These are phyloP conservation scores for Syzygium aqueum DNA, from an alignment of 345 rosid species.

Conservation along the genomic window DNA sequence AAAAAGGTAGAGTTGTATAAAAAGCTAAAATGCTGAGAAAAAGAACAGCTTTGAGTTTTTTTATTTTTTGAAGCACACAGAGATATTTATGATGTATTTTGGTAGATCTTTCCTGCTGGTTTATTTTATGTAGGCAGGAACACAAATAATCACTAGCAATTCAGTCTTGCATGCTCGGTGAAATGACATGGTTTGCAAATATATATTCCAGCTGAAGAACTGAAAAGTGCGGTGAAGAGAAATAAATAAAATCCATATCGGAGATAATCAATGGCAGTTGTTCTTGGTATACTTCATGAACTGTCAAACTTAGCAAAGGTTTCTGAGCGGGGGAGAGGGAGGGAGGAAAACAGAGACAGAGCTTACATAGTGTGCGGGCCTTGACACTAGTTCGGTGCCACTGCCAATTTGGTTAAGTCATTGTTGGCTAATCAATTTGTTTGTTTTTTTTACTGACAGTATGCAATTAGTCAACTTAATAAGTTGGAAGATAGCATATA, in stretches of 20 bases:
- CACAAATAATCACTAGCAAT: neutral
- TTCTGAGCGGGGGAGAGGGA: neutral
- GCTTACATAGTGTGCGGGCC: neutral
- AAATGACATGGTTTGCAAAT: neutral
- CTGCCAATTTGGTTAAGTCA: neutral
- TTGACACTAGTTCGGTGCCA: neutral
- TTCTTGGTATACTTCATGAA: neutral
- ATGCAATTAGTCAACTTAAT: constrained; percentile 87
- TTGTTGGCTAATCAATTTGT: neutral
- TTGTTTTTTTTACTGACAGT: constrained; percentile 28
- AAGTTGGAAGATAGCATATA: constrained; percentile 91
- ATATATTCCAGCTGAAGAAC: neutral
- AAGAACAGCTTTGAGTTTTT: neutral
- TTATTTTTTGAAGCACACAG: neutral
- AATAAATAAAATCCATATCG: neutral
- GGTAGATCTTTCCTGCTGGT: neutral
- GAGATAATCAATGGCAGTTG: neutral
- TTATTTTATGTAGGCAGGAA: neutral
- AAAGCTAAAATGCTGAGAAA: neutral
- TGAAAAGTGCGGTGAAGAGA: neutral
- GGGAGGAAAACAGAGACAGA: neutral
- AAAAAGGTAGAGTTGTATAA: neutral
- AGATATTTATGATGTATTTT: neutral
- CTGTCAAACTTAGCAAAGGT: neutral
- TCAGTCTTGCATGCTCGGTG: neutral